Evolutionary conservation across 805 yeast genomes (phyloP).

Genomic region (Hanseniaspora nectarophila): DNA sequence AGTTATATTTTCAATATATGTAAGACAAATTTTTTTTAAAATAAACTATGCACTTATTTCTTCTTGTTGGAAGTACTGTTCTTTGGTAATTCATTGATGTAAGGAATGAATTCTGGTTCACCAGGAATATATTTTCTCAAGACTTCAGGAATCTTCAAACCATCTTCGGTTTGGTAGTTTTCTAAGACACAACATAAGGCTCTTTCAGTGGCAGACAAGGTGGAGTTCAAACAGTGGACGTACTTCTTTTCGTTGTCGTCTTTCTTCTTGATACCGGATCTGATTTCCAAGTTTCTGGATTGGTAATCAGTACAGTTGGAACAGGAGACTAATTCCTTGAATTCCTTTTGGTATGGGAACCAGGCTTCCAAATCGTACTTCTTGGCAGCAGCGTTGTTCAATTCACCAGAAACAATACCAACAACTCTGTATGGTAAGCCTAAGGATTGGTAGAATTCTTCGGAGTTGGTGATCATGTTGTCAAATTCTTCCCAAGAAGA

Average conservation of each 20-base stretch:
- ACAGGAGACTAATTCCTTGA: conserved; percentile 94
- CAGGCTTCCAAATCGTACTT: conserved; percentile 98
- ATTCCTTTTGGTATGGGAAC: conserved; percentile 99
- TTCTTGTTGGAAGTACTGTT: conserved; percentile 73
- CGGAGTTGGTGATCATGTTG: conserved; percentile 81
- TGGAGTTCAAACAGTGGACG: conserved; percentile 96
- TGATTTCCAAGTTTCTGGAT: conserved; percentile 93
- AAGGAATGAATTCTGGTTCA: conserved; percentile 94
- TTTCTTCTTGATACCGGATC: conserved; percentile 95
- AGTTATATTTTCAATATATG: no score
- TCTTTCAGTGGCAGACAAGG: conserved; percentile 95
- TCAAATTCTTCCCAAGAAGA: conserved; percentile 97
- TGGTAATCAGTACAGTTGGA: conserved; percentile 99
- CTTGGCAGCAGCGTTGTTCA: conserved; percentile 98
- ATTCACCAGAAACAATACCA: conserved; percentile 95
- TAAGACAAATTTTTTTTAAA: no score
- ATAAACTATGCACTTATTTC: no score
- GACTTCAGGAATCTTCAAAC: conserved; percentile 86
- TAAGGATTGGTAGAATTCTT: conserved; percentile 83
- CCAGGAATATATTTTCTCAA: conserved; percentile 95
- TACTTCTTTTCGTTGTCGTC: conserved; percentile 93
- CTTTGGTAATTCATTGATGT: conserved; percentile 80
- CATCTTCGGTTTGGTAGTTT: conserved; percentile 96
- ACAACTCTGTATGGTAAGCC: conserved; percentile 94
- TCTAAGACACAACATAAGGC: conserved; percentile 94